Evolutionary conservation across 140 eudicot genomes (phyloP), one percentile per base, ranked within the genome.

Genomic region (Stevia rebaudiana): DNA sequence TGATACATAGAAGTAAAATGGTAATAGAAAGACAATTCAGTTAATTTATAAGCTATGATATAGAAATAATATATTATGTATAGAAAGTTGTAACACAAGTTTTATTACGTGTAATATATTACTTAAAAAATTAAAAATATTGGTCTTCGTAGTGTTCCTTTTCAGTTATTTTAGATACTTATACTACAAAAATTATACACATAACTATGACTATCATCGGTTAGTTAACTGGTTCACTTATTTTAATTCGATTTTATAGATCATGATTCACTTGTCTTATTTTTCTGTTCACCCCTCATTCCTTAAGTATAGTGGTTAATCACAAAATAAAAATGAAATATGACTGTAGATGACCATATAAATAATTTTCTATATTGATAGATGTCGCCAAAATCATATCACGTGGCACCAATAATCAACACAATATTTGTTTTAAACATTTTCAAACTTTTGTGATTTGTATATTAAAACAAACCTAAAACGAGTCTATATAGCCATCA

Each of bases 401-500:
- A 46, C 8, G 13, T 18, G 28, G 0, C 61, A 53, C 4, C 21
- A 9, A 54, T 15, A 54, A 54, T 28, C 61, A 5, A 54, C 11
- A 52, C 24, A 18, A 12, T 11, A 16, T 11, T 22, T 50, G 57
- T 50, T 51, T 25, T 11, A 22, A 28, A 25, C 61, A 13, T 6
- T 8, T 28, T 54, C 5, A 24, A n/a, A 54, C 43, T 31, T 42
- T 13, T 31, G 4, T 15, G 63, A 31, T 33, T 22, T 36, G 55
- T 41, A 23, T 42, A 21, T 22, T 4, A 15, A 30, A 11, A 35
- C 9, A 1, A 57, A 51, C 65, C 37, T 81, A 57, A 36, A 44
- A 50, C 10, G 82, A 73, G 72, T 71, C 69, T 51, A 72, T 51
- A 61, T 78, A 73, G 75, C 76, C 83, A 30, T 85, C 87, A 15